A percentile compares a stretch with the other conserved stretches of the same genome.
These are phyloP conservation scores for Fraxinus sp. DNA, from an alignment of 305 asterid species.

Conservation along the genomic window DNA sequence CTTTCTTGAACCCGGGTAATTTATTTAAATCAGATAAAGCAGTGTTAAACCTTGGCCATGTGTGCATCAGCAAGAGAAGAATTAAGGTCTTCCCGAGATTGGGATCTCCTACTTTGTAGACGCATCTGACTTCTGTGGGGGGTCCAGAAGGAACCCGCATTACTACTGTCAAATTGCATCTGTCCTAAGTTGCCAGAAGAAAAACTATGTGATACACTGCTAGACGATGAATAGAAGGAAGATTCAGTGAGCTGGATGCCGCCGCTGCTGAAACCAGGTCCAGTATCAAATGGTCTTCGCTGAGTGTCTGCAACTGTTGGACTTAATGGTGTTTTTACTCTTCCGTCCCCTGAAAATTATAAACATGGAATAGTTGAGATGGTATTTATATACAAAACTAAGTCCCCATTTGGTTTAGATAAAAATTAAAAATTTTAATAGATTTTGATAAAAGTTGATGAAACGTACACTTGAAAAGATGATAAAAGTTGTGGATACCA, in stretches of 20 bases:
- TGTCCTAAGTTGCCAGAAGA: slow-evolving; percentile 77
- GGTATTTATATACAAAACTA: neutral
- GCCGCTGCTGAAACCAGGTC: slow-evolving; percentile 35
- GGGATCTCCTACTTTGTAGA: slow-evolving; percentile 76
- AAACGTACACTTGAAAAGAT: neutral
- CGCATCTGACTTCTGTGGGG: slow-evolving; percentile 66
- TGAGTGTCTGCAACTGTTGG: slow-evolving; percentile 62
- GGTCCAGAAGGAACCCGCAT: slow-evolving; percentile 50
- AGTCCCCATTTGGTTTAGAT: neutral
- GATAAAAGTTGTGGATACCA: neutral
- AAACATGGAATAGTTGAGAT: slow-evolving; percentile 10
- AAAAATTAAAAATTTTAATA: neutral
- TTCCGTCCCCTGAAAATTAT: slow-evolving; percentile 63
- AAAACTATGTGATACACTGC: slow-evolving; percentile 53
- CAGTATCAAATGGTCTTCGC: slow-evolving; percentile 55
- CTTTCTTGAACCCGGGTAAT: slow-evolving; percentile 14
- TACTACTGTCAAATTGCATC: slow-evolving; percentile 57
- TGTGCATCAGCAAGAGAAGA: slow-evolving; percentile 55
- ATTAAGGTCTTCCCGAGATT: slow-evolving; percentile 73
- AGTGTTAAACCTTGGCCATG: slow-evolving; percentile 39
- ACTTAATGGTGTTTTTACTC: slow-evolving; percentile 81
- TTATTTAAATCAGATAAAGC: slow-evolving; percentile 1
- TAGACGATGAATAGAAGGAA: slow-evolving; percentile 50
- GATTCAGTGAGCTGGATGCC: slow-evolving; percentile 41
- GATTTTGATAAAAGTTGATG: neutral